Evolutionary conservation across 2,329 filamentous ascomycete genomes (phyloP).

Genomic region (Colletotrichum abscissum): DNA sequence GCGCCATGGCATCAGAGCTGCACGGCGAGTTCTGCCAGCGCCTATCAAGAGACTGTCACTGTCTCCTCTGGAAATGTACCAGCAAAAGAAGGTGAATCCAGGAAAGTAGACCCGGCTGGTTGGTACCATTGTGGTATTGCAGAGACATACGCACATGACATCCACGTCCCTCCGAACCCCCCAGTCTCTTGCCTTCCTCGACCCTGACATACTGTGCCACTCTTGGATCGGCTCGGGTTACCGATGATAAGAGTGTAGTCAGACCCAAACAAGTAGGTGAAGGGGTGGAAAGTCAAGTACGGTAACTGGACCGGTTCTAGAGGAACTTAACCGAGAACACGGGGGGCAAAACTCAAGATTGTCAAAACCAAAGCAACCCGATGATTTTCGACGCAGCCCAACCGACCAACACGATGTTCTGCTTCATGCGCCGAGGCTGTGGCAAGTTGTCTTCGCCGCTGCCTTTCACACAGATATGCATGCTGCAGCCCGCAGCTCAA

Average conservation of each 20-base stretch:
- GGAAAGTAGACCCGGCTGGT: background rate
- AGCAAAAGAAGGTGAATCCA: background rate
- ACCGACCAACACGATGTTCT: background rate
- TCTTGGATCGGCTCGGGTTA: background rate
- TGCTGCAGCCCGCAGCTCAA: background rate
- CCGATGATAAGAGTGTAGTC: background rate
- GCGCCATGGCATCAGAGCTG: background rate
- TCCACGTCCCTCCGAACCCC: background rate
- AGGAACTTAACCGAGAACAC: background rate
- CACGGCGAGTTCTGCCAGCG: background rate
- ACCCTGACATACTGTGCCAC: background rate
- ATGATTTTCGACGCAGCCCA: background rate
- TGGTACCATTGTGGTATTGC: slow-evolving; percentile 12
- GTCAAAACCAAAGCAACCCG: background rate
- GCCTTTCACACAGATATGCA: background rate
- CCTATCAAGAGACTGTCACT: background rate
- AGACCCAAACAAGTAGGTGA: background rate
- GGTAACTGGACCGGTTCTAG: background rate
- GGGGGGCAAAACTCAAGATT: background rate
- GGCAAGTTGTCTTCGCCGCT: background rate
- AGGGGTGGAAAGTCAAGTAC: background rate
- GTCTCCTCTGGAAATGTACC: background rate
- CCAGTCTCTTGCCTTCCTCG: background rate
- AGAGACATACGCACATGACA: background rate
- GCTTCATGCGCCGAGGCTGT: background rate